A percentile compares a stretch with the other conserved stretches of the same genome.
phyloP scores from a whole-genome alignment of 2,329 filamentous ascomycete genomes.

The Golovinomyces cichoracearum region DNA sequence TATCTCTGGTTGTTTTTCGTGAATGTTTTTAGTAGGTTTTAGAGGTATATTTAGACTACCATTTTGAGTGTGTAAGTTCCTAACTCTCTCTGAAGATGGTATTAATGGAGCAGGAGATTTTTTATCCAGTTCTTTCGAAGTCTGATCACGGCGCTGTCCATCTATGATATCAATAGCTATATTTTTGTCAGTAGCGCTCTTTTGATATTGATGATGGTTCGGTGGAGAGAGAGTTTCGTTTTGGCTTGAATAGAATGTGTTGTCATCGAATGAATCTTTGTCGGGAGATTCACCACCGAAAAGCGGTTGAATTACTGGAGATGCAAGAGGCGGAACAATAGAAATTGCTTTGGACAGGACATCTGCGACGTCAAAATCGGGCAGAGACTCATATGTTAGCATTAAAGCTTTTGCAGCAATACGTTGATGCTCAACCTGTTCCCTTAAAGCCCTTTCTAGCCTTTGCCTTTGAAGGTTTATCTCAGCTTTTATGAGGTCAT shows the following conservation, averaged over 20 bases:
- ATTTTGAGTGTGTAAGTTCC: not conserved
- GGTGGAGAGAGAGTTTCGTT: slow-evolving; percentile 46
- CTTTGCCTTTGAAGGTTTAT: slow-evolving; percentile 54
- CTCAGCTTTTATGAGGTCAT: slow-evolving; percentile 60
- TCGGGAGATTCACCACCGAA: slow-evolving; percentile 31
- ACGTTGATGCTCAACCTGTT: slow-evolving; percentile 44
- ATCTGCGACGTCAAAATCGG: slow-evolving; percentile 44
- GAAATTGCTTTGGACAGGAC: slow-evolving; percentile 45
- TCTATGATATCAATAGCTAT: slow-evolving; percentile 3
- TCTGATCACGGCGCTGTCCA: not conserved
- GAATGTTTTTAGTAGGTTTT: not conserved
- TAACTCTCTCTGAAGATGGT: not conserved
- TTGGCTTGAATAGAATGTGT: slow-evolving; percentile 88
- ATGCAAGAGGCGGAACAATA: slow-evolving; percentile 38
- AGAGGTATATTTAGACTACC: not conserved
- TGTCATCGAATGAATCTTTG: slow-evolving; percentile 71
- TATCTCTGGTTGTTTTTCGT: slow-evolving; percentile 1
- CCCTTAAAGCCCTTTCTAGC: slow-evolving; percentile 50
- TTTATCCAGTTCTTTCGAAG: not conserved
- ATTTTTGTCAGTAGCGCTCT: slow-evolving; percentile 8
- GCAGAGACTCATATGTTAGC: slow-evolving; percentile 25
- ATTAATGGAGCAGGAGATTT: not conserved
- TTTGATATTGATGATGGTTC: slow-evolving; percentile 15
- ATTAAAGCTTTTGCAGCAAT: slow-evolving; percentile 19
- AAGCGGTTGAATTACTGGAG: slow-evolving; percentile 30